These are phyloP conservation scores for Russula compacta DNA, from an alignment of 768 basidiomycete species.

Conservation along the genomic window DNA sequence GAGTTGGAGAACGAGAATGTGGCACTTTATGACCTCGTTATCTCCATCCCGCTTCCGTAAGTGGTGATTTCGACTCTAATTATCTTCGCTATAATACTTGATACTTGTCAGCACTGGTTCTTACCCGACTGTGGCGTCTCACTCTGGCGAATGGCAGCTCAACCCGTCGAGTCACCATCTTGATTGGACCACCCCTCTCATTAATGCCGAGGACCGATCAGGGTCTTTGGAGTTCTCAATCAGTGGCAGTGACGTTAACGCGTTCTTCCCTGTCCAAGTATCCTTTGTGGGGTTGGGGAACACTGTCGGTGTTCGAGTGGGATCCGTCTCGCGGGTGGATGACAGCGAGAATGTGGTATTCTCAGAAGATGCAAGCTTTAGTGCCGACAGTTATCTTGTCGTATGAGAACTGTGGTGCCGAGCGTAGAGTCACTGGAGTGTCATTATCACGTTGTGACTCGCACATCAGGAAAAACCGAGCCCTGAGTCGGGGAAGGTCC, in stretches of 20 bases:
- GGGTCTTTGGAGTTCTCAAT: slow-evolving; percentile 91
- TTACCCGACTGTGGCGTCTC: slow-evolving; percentile 75
- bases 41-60: slow-evolving; percentile 90
- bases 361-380: slow-evolving; percentile 43
- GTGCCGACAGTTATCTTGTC: slow-evolving; percentile 43
- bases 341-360: slow-evolving; percentile 41
- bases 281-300: slow-evolving; percentile 75
- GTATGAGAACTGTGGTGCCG: slow-evolving; percentile 14
- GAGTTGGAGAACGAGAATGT: slow-evolving; percentile 84
- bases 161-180: slow-evolving; percentile 73
- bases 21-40: slow-evolving; percentile 73
- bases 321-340: slow-evolving; percentile 44
- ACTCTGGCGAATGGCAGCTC: slow-evolving; percentile 73
- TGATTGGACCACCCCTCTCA: slow-evolving; percentile 71
- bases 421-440: not conserved
- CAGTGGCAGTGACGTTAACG: slow-evolving; percentile 69
- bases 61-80: slow-evolving; percentile 26
- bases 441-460: not conserved
- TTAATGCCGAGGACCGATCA: slow-evolving; percentile 54
- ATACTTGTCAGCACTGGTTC: slow-evolving; percentile 52
- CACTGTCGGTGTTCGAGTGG: slow-evolving; percentile 66
- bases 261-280: slow-evolving; percentile 90
- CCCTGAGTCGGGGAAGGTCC: no score
- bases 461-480: not conserved
- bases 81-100: not conserved